Base-by-base conservation (phyloP, 345 rosid genomes). In the Eucalyptus brandiana region DNA sequence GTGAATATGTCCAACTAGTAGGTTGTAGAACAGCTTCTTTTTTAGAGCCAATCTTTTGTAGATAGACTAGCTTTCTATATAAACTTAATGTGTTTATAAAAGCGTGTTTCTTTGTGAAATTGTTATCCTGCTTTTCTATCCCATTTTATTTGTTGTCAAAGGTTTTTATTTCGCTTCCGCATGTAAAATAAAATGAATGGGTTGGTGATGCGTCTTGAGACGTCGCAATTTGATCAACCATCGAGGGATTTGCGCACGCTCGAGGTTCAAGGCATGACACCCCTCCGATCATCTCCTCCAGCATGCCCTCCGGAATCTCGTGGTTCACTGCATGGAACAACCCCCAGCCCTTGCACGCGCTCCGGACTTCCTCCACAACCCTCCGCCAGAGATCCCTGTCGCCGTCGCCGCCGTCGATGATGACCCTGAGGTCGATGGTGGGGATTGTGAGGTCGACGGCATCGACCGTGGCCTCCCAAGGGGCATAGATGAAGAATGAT, bases 391-490 rank as follows among this genome's bases (percentile, higher is more conserved):
- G 51, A 49, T 49, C 51, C 51, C 51, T 1, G 0, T 14, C 1
- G 16, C 51, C 51, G 1, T 2, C 16, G 0, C 51, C 49, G 5
- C 44, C 44, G 2, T 42, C 44, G 8, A 42, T 2, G 44, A 42
- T 7, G 44, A 42, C 47, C 53, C 19, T 0, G 1, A 50, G 53
- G 53, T 50, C 7, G 0, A 50, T 0, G 1, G 53, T 50, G 53
- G 53, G 19, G 53, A 50, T 16, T 1, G 8, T 8, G 0, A 16
- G 53, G 53, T 50, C 1, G 1, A 3, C 7, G 3, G 8, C 53
- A 3, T 50, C 6, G 0, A 0, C 7, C 19, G 0, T 50, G 53
- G 53, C 19, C 53, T 50, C 53, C 1, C 3, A 0, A 0, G 53
- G 53, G 19, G 19, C 0, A 3, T 50, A 19, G 53, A 50, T 8